Base-by-base conservation (phyloP, 2,329 filamentous ascomycete species). In the Monosporascus sp. region DNA sequence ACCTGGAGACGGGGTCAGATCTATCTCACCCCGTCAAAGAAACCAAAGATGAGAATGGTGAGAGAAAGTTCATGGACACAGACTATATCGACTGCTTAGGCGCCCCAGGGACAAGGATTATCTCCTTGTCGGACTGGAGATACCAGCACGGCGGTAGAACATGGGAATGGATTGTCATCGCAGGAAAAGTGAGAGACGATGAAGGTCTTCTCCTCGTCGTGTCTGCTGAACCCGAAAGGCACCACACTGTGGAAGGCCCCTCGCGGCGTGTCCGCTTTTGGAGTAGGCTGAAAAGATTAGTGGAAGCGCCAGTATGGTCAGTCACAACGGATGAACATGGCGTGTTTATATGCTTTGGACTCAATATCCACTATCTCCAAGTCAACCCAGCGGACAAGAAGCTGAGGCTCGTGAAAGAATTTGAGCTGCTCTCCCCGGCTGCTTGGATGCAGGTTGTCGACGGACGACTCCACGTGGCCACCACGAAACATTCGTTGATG, bases 141-240 rank as follows among this genome's bases (percentile, higher is more conserved):
- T 83, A 81, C 56, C 70, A 73, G 35, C 80, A 81, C 52, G 75
- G 81, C 38, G 75, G 74, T n/a, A 81, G 78, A 52, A 76, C 70
- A 0, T 87, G 86, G 67, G 76, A 80, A 2, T 87, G 84, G 63
- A 73, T 90, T 35, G 74, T 89, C 16, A 77, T 88, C 11, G 76
- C 80, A 4, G 82, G 81, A 0, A 74, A 54, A 14, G 55, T 41
- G 20, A 51, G 47, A 31, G 50, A 62, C 2, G 49, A 74, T 35
- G 70, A 71, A 9, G 83, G 84, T 1, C 72, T 76, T 5, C 69
- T 88, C 14, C 62, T 85, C 20, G 74, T 88, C 7, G 74, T 85
- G 16, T 78, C 80, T 1, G 73, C 79, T 7, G 72, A 75, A 49
- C 37, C 57, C 7, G 65, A 65, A 20, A 55, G 52, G 7, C 43